Conservation (phyloP, 108 stramenopile genomes). For the Cyclotella kingstonii region DNA sequence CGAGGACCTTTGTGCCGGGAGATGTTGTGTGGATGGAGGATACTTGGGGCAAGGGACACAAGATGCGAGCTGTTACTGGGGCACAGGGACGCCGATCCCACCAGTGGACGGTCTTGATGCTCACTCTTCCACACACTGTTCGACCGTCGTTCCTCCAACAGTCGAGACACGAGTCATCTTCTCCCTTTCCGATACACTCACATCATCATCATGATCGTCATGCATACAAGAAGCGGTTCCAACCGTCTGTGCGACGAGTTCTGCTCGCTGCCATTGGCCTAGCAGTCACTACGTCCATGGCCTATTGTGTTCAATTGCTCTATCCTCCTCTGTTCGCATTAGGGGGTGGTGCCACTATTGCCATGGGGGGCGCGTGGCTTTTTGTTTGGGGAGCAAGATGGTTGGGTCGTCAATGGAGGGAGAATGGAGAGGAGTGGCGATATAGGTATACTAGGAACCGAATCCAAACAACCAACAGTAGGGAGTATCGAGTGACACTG, state of each 20-base stretch:
- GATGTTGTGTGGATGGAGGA: slow-evolving; percentile 48
- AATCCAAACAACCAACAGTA: too few species aligned
- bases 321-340: slow-evolving; percentile 43
- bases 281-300: slow-evolving; percentile 38
- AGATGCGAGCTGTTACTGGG: slow-evolving; percentile 48
- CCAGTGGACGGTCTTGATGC: slow-evolving; percentile 39
- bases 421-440: slow-evolving; percentile 40
- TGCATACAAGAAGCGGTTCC: too few species aligned
- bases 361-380: slow-evolving; percentile 23
- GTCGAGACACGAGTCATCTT: too few species aligned
- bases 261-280: slow-evolving; percentile 42
- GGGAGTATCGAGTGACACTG: too few species aligned
- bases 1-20: slow-evolving; percentile 33
- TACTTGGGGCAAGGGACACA: slow-evolving; percentile 48
- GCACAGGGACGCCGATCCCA: too few species aligned
- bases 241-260: slow-evolving; percentile 35
- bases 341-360: slow-evolving; percentile 38
- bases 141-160: slow-evolving; percentile 16
- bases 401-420: slow-evolving; percentile 28
- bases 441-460: too few species aligned
- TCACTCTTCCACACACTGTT: slow-evolving; percentile 43
- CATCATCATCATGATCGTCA: too few species aligned
- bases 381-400: slow-evolving; percentile 17
- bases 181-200: too few species aligned
- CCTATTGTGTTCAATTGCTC: slow-evolving; percentile 40